Conservation (phyloP, 345 rosid genomes). For the Salix exigua region DNA sequence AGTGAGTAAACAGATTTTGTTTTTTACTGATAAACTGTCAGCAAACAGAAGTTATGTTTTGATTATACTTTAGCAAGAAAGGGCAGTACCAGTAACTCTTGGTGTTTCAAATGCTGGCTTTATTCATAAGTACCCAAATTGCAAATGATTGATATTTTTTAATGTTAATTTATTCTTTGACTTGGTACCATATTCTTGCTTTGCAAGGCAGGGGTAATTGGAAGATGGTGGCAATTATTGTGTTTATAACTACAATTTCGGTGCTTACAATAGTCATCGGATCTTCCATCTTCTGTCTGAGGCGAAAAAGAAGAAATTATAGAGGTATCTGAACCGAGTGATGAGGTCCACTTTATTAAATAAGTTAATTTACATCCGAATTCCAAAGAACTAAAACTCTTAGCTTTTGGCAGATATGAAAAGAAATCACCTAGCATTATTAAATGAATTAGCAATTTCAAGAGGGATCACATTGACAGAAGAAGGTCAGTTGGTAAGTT, state of each 20-base stretch:
- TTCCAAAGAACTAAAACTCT: not conserved
- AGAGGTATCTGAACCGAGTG: constrained; percentile 14
- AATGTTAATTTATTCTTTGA: too few relatives aligned
- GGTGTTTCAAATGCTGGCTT: not conserved
- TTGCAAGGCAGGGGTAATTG: constrained; percentile 23
- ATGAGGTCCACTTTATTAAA: not conserved
- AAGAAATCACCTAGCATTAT: constrained; percentile 15
- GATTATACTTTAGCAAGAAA: not conserved
- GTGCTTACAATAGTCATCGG: constrained; percentile 18
- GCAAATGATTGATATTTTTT: not conserved
- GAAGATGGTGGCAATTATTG: constrained; percentile 16
- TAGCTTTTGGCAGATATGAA: constrained; percentile 16
- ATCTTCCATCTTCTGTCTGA: not conserved
- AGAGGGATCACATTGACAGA: constrained; percentile 13
- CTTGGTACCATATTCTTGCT: too few relatives aligned
- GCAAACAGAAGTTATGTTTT: not conserved
- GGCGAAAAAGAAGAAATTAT: constrained; percentile 11
- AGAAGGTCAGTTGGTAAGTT: constrained; percentile 21
- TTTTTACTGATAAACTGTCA: not conserved
- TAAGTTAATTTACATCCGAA: not conserved
- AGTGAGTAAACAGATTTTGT: constrained; percentile 12
- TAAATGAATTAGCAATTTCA: constrained; percentile 22
- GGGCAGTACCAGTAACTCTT: not conserved
- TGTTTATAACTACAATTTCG: constrained; percentile 1
- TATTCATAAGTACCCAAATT: not conserved